phyloP scores from a whole-genome alignment of 2,329 filamentous ascomycete species.

The Phyllosticta citriasiana region DNA sequence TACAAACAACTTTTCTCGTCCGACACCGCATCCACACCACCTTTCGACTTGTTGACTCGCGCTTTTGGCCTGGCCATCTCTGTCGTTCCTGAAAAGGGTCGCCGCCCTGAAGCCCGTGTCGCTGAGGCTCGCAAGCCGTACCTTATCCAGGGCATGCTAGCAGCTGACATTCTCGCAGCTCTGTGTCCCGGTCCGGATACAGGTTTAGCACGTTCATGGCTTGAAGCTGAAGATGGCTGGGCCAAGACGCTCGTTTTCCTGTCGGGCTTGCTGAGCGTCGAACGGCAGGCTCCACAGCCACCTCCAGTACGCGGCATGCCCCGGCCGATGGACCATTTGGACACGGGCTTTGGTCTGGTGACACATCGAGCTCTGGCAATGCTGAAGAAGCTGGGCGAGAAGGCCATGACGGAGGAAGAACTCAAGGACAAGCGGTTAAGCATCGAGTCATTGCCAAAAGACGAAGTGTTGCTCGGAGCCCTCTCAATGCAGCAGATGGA shows the following conservation, averaged over 20 bases:
- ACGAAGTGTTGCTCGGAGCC: conserved; percentile 36
- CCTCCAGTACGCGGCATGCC: conserved; percentile 9
- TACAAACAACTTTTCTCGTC: conserved; percentile 74
- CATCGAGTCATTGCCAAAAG: conserved; percentile 29
- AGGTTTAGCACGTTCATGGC: conserved; percentile 66
- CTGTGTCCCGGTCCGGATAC: conserved; percentile 63
- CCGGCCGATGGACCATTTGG: conserved; percentile 24
- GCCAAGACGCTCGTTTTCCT: conserved; percentile 69
- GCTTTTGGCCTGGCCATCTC: conserved; percentile 81
- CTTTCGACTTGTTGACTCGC: conserved; percentile 73
- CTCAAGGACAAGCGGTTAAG: conserved; percentile 15
- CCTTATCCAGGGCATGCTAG: conserved; percentile 83
- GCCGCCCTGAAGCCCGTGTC: conserved; percentile 50
- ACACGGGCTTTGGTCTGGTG: conserved; percentile 29
- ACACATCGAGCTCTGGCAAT: conserved; percentile 38
- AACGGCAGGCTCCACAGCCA: conserved; percentile 13
- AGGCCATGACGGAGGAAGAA: conserved; percentile 27
- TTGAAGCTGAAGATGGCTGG: conserved; percentile 75
- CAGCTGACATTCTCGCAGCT: conserved; percentile 76
- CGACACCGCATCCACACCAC: conserved; percentile 53
- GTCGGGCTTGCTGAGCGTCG: conserved; percentile 51
- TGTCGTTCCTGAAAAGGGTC: conserved; percentile 65
- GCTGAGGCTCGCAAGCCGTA: conserved; percentile 79
- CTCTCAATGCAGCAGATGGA: conserved; percentile 36
- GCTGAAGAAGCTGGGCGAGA: conserved; percentile 37